A percentile compares a stretch with the other conserved stretches of the same genome.
Evolutionary conservation across 1,284 basidiomycete species (phyloP).

Genomic region (Leucoagaricus sp.): DNA sequence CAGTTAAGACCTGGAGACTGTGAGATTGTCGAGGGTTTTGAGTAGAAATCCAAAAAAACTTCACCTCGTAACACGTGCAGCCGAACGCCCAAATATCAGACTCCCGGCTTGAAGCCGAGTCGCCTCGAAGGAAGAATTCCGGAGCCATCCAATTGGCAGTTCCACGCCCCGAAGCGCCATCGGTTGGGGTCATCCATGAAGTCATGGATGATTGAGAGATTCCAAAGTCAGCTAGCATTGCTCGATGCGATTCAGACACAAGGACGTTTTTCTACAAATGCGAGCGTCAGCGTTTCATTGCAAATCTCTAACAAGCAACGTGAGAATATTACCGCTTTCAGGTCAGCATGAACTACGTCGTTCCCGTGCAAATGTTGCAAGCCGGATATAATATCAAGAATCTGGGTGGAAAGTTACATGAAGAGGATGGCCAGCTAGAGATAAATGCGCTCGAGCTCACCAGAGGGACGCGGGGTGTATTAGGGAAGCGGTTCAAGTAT

Average conservation of each 20-base stretch:
- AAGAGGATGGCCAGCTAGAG: neutral
- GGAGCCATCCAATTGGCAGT: neutral
- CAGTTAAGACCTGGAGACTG: neutral
- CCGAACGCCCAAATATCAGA: neutral
- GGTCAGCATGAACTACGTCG: neutral
- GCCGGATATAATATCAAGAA: neutral
- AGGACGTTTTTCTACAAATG: neutral
- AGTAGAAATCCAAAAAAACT: neutral
- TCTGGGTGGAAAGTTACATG: neutral
- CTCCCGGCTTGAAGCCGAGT: neutral
- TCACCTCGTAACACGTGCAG: neutral
- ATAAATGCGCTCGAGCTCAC: neutral
- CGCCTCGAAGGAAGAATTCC: neutral
- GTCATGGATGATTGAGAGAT: neutral
- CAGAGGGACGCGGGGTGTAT: neutral
- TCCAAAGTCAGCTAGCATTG: neutral
- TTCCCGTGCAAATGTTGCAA: neutral
- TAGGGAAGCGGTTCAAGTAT: neutral
- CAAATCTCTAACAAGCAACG: no score
- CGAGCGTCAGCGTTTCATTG: no score
- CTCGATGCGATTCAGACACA: neutral
- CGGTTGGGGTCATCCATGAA: neutral
- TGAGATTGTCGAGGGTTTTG: neutral
- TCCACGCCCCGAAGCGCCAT: neutral
- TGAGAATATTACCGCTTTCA: neutral